Percentiles rank a stretch among this genome's conserved stretches.
These are phyloP conservation scores for Entoloma clypeatum DNA, from an alignment of 1,284 basidiomycete species.

Conservation along the genomic window DNA sequence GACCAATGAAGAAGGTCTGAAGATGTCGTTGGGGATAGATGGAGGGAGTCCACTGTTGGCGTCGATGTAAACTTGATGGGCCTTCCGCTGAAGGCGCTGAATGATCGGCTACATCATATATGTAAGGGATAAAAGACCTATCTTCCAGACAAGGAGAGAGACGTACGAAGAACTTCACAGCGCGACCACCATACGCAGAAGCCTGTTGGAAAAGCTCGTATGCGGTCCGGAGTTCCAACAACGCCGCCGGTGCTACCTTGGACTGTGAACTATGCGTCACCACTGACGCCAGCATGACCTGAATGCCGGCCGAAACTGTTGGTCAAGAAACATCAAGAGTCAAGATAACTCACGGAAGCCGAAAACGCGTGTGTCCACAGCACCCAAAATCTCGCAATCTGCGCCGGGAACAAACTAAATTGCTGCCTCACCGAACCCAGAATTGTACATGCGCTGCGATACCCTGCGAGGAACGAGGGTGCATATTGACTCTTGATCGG, in stretches of 20 bases:
- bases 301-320: not conserved
- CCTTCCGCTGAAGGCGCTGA: slow-evolving; percentile 55
- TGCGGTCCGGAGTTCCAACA: slow-evolving; percentile 55
- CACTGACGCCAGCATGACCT: slow-evolving; percentile 70
- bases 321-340: slow-evolving; percentile 2
- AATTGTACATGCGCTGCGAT: slow-evolving; percentile 57
- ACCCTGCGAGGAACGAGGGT: slow-evolving; percentile 63
- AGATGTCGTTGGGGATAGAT: slow-evolving; percentile 51
- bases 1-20: slow-evolving; percentile 41
- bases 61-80: slow-evolving; percentile 49
- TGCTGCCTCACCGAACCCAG: slow-evolving; percentile 46
- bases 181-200: slow-evolving; percentile 55
- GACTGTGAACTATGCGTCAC: slow-evolving; percentile 62
- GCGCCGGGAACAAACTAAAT: slow-evolving; percentile 52
- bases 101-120: slow-evolving; percentile 50
- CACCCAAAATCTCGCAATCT: slow-evolving; percentile 62
- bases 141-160: not conserved
- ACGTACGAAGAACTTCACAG: slow-evolving; percentile 62
- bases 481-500: slow-evolving; percentile 63
- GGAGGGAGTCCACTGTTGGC: slow-evolving; percentile 42
- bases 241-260: slow-evolving; percentile 62
- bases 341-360: slow-evolving; percentile 42
- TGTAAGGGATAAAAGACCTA: slow-evolving; percentile 2
- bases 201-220: slow-evolving; percentile 60
- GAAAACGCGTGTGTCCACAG: slow-evolving; percentile 69